A percentile compares a stretch with the other conserved stretches of the same genome.
These are phyloP conservation scores for Vigna radiata DNA, from an alignment of 306 rosid genomes.

Conservation along the genomic window DNA sequence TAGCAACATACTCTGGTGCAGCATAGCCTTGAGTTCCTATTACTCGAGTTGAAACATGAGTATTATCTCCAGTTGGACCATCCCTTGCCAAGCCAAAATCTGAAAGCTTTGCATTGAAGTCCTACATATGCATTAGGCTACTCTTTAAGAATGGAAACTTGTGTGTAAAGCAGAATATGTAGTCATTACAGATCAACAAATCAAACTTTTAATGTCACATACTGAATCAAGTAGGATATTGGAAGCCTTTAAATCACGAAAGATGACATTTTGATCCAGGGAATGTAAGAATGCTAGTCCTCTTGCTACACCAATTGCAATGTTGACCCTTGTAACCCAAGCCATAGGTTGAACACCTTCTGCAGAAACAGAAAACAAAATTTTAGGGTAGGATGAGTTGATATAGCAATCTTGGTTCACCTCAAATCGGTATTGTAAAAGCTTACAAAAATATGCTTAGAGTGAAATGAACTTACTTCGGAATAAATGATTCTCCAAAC, in stretches of 20 bases:
- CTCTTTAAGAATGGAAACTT: constrained; percentile 41
- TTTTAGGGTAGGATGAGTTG: constrained; percentile 12
- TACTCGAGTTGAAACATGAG: constrained; percentile 90
- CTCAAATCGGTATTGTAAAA: neutral
- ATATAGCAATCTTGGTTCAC: constrained; percentile 18
- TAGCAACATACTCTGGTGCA: constrained; percentile 95
- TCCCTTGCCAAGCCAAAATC: constrained; percentile 97
- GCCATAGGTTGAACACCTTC: constrained; percentile 88
- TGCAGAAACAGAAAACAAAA: constrained; percentile 44
- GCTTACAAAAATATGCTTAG: constrained; percentile 7
- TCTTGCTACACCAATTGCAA: constrained; percentile 77
- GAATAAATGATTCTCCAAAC: constrained; percentile 89
- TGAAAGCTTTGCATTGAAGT: constrained; percentile 84
- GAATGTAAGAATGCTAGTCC: constrained; percentile 81
- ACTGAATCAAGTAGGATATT: constrained; percentile 92
- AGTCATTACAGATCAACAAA: constrained; percentile 9
- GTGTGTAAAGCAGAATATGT: constrained; percentile 1
- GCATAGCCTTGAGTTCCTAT: constrained; percentile 96
- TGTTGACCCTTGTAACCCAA: constrained; percentile 72
- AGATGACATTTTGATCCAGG: constrained; percentile 76
- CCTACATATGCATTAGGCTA: constrained; percentile 54
- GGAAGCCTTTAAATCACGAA: constrained; percentile 91
- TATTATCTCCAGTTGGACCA: constrained; percentile 95
- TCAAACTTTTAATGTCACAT: constrained; percentile 40
- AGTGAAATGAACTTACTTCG: constrained; percentile 69